Conservation (phyloP, 352 stramenopile genomes). For the Globisporangium takayamanum region DNA sequence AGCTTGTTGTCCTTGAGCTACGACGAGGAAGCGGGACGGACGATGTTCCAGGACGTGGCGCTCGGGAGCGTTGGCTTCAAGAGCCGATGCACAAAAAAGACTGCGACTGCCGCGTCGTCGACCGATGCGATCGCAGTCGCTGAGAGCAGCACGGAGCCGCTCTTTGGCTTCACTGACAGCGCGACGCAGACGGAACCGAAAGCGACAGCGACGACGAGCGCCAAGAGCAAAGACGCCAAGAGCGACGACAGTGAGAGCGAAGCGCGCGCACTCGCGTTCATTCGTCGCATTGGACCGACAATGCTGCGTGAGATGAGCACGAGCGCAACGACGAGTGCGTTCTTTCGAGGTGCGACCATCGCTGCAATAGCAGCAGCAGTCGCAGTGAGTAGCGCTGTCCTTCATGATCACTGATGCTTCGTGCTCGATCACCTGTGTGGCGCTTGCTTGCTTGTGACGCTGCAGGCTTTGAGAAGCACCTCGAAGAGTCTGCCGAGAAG, state of each 20-base stretch:
- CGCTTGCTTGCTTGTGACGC: background rate
- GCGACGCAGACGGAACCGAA: conserved; percentile 42
- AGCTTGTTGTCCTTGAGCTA: background rate
- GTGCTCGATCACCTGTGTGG: background rate
- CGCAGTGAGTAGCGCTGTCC: background rate
- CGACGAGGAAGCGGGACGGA: background rate
- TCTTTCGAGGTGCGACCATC: conserved; percentile 29
- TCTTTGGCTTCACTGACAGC: conserved; percentile 21
- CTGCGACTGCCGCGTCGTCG: conserved; percentile 15
- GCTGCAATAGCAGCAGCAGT: background rate
- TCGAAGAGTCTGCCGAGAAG: conserved; percentile 63
- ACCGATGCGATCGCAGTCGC: conserved; percentile 28
- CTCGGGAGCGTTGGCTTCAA: conserved; percentile 47
- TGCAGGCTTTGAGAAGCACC: conserved; percentile 45
- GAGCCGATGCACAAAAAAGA: conserved; percentile 38
- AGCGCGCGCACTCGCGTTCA: conserved; percentile 26
- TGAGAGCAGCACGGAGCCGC: conserved; percentile 41
- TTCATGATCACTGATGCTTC: background rate
- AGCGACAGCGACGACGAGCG: conserved; percentile 11
- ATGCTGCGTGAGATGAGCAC: conserved; percentile 60
- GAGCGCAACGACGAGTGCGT: conserved; percentile 30
- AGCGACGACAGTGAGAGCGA: conserved; percentile 19
- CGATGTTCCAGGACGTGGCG: conserved; percentile 59
- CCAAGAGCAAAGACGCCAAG: conserved; percentile 20
- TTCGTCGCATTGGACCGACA: conserved; percentile 33